These are phyloP conservation scores for Starmerella geochares DNA, from an alignment of 805 yeast genomes.

Conservation along the genomic window DNA sequence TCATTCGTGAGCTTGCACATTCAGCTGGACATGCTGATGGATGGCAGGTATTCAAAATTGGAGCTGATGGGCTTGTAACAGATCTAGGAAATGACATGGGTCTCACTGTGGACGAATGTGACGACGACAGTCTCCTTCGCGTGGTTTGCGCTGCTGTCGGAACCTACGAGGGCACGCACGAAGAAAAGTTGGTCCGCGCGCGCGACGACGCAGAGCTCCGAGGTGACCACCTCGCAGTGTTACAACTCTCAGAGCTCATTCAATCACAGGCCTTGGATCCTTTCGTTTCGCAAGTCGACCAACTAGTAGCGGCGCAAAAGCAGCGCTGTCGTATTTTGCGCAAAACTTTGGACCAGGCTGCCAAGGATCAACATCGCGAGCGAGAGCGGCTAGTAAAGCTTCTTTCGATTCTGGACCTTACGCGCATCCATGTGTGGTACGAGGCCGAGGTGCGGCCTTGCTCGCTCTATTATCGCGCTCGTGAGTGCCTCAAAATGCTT, in stretches of 20 bases:
- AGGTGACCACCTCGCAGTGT: conserved; percentile 16
- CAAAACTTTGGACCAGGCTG: conserved; percentile 15
- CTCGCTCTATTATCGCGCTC: conserved; percentile 12
- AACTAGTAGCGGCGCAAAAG: neutral
- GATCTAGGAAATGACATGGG: conserved; percentile 26
- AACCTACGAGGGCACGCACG: conserved; percentile 1
- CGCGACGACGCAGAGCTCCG: conserved; percentile 17
- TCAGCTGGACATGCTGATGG: conserved; percentile 23
- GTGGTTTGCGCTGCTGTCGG: conserved; percentile 18
- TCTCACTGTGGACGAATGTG: conserved; percentile 2
- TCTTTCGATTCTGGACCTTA: conserved; percentile 15
- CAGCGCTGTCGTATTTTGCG: conserved; percentile 9
- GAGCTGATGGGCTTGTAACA: conserved; percentile 27
- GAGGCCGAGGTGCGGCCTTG: conserved; percentile 23
- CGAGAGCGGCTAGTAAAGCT: conserved; percentile 13
- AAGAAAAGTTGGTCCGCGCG: conserved; percentile 10
- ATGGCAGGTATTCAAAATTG: conserved; percentile 32
- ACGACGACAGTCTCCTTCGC: neutral
- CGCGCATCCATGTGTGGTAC: conserved; percentile 24
- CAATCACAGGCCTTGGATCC: neutral
- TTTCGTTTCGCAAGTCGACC: conserved; percentile 3
- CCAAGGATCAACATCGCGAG: conserved; percentile 13
- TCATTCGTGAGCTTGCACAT: conserved; percentile 25
- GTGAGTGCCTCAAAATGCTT: conserved; percentile 13
- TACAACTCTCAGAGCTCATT: conserved; percentile 8